Base-by-base conservation (phyloP, 768 basidiomycete species). In the Lactifluus pinguis region DNA sequence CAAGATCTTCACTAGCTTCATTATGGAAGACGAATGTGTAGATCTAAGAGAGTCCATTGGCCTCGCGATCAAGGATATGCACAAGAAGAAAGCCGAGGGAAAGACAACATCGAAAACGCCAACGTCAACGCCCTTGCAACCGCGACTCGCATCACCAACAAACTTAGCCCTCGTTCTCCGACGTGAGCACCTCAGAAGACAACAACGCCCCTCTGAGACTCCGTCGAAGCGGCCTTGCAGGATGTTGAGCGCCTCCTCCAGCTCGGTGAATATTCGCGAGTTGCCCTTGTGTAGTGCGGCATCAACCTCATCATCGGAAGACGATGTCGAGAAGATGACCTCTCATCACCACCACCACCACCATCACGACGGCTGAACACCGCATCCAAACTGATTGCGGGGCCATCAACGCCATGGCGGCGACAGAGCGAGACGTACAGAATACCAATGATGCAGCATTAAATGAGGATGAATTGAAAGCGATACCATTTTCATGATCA, bases 161-260 rank as follows among this genome's bases (percentile, higher is more conserved):
- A 66, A 64, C 29, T 66, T 59, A 15, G 55, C 63, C 1, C 29
- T 63, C 61, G 8, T 29, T 57, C 45, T 57, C 55, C 4, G 55
- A 53, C 34, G 11, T 39, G 14, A 57, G 44, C 44, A 44, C 50
- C 2, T 57, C 55, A 4, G 45, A 48, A 34, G 62, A 64, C 32
- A 58, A 57, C 41, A 61, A 55, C 15, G 30, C 48, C 49, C 41
- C 49, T 2, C 62, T 29, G 64, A 65, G 38, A 65, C 57, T 7
- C 62, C 62, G 1, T 64, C 64, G 9, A 65, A 62, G 19, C 63
- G 63, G 10, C 55, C 29, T 4, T 54, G 60, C 21, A 62, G 56
- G 21, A 55, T 56, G 19, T 47, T 55, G 29, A 59, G 36, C 19
- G 32, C 58, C 21, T 19, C 47, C 11, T 10, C 47, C 4, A 17